Evolutionary conservation across 2,329 filamentous ascomycete species (phyloP), one percentile per base, ranked within the genome.

Genomic region (Hawksworthiomyces lignivorus): DNA sequence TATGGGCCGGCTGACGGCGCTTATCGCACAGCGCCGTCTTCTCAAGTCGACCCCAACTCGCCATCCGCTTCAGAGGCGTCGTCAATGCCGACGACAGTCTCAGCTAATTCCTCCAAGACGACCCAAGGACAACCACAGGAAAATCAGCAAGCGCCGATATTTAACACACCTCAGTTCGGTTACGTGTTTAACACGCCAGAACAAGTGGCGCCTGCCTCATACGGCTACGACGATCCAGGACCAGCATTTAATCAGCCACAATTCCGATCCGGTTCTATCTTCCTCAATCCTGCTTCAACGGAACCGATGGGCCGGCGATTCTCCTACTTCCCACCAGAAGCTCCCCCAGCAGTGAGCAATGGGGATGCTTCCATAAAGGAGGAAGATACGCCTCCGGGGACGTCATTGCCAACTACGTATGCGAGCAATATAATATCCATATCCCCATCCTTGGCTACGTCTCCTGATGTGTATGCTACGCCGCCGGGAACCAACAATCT

Each of bases 261-360:
- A 4, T 82, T 82, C 59, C 70, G 79, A 40, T 81, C 78, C 9
- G 80, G 80, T 54, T 82, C 79, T 2, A 82, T 82, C 46, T 82
- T 82, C 57, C 65, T 71, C 49, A 76, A 73, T 44, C 77, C 77
- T 6, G 68, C 71, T 1, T 69, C 68, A 15, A 70, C 65, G 5
- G 73, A 77, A 46, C 62, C 63, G 8, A 67, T 63, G 30, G 76
- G 77, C 7, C 69, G 77, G 18, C 66, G 77, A 7, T 77, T 79
- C 48, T 81, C 77, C 14, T 78, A 80, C 50, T 81, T 81, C 49
- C 76, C 79, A 9, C 78, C 78, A 15, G 60, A 62, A 17, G 62
- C 64, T 4, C 47, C 59, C 3, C 50, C 54, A 10, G 54, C 50
- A 2, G 50, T 50, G 15, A 46, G 38, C 28, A 31, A 21, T 5